Evolutionary conservation across 2,329 filamentous ascomycete species (phyloP), one percentile per base, ranked within the genome.

Genomic region (Microsporum audouinii): DNA sequence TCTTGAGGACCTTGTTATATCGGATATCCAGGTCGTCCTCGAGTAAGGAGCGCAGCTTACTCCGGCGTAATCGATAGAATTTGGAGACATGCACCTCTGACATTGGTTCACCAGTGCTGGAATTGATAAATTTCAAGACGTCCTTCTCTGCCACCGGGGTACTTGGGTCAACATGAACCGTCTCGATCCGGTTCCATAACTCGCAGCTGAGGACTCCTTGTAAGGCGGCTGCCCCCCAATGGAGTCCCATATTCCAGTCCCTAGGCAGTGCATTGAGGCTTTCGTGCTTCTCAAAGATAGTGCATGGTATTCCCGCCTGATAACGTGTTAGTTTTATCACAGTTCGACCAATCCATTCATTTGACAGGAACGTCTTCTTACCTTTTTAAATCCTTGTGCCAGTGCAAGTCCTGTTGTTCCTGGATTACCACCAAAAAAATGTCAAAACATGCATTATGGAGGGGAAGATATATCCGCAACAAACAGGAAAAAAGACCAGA

Each of bases 161-260:
- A 43, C 62, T 63, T 5, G 71, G 69, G 41, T 73, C 69, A 56
- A 69, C 68, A n/a, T 70, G 66, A 7, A 66, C 65, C 10, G 63
- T 63, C 57, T 66, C 63, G n/a, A 73, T 65, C 43, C 64, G 66
- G 47, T 62, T 62, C 66, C 67, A 72, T 36, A 68, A 62, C 3
- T 68, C 63, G 23, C 63, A 62, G 7, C 67, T 63, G 1, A 73
- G 60, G 31, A 70, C 62, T 2, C 62, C 55, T 47, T 65, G 62
- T 38, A 62, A 33, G 27, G 57, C 36, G 14, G 39, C 14, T 2
- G 38, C 33, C 7, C 53, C 82, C 83, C 83, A 87, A 68, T 86
- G 82, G 61, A 87, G 73, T 0, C 83, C 85, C 62, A 87, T 73
- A 3, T 83, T 84, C 84, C 84, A 60, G 33, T 51, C 58, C n/a